Base-by-base conservation (phyloP, 257 asterid genomes). In the Capsicum baccatum region DNA sequence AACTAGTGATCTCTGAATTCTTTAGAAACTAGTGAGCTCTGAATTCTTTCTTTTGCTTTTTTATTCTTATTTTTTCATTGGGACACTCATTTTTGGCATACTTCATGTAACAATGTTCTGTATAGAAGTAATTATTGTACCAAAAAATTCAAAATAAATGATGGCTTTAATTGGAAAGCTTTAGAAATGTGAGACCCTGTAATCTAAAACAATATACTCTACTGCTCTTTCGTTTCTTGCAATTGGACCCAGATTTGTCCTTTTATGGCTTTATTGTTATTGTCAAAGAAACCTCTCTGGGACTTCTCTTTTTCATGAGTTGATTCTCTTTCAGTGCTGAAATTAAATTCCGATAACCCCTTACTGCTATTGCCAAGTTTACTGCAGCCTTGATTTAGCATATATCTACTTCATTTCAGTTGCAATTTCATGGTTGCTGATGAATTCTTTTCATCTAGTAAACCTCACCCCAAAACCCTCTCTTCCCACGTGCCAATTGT, bases 401-500 rank as follows among this genome's bases (percentile, higher is more conserved):
- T 55, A 3, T 55, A 74, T 59, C 44, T 21, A 74, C 19, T 1
- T 19, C 48, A n/a, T 73, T 48, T 73, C 80, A 48, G 19, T 19
- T 73, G 6, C 80, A 48, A 47, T 73, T 48, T 48, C 59, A n/a
- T 19, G 17, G 59, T 73, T 48, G 79, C 79, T 17, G 57, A 44
- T 70, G 42, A 73, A 48, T 73, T 48, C 11, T 48, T 73, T 47
- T 73, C 37, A 71, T 44, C 79, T 47, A 14, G 57, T 71, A 71
- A 71, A 5, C 79, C 9, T 44, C 58, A 71, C 39, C 39, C 11
- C 59, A 47, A 47, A 19, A 10, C 39, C 80, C 9, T 19, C 9
- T 19, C 60, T 12, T 9, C 60, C 80, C 80, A 19, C 0, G 1
- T n/a, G 59, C 59, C 42, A 47, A 19, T 73, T n/a, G 39, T 11